A percentile compares a stretch with the other conserved stretches of the same genome.
Conservation (phyloP, 305 asterid genomes). For the Fraxinus nigra region DNA sequence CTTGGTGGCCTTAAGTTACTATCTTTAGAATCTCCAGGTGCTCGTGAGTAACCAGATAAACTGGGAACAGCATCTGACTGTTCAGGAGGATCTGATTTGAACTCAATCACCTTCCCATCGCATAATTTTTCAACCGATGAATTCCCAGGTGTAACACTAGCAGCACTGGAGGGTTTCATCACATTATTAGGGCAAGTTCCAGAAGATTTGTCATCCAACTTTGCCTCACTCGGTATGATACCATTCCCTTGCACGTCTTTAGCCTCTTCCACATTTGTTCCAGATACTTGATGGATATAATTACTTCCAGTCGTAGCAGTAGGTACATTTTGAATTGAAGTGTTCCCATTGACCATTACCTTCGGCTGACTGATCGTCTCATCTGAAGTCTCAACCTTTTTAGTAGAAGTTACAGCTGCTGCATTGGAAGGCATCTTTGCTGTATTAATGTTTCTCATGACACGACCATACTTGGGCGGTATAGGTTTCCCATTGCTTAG, state of each 20-base stretch:
- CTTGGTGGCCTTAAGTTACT: constrained; percentile 19
- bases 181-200: constrained; percentile 35
- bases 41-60: constrained; percentile 25
- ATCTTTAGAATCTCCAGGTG: constrained; percentile 23
- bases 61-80: constrained; percentile 23
- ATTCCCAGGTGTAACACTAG: constrained; percentile 37
- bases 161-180: constrained; percentile 33
- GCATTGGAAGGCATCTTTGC: constrained; percentile 48
- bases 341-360: constrained; percentile 44
- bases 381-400: constrained; percentile 37
- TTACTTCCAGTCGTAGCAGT: constrained; percentile 31
- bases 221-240: constrained; percentile 29
- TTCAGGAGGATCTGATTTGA: constrained; percentile 31
- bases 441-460: constrained; percentile 67
- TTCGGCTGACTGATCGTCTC: constrained; percentile 40
- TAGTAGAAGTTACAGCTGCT: constrained; percentile 40
- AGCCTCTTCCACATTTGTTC: constrained; percentile 32
- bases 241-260: constrained; percentile 40
- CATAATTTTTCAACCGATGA: constrained; percentile 28
- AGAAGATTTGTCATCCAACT: constrained; percentile 42
- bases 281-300: constrained; percentile 37
- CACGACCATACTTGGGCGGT: constrained; percentile 98
- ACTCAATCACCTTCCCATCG: constrained; percentile 38
- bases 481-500: constrained; percentile 82
- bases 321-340: constrained; percentile 36